Evolutionary conservation across 805 yeast species (phyloP), one percentile per base, ranked within the genome.

Genomic region (Metschnikowia reukaufii): DNA sequence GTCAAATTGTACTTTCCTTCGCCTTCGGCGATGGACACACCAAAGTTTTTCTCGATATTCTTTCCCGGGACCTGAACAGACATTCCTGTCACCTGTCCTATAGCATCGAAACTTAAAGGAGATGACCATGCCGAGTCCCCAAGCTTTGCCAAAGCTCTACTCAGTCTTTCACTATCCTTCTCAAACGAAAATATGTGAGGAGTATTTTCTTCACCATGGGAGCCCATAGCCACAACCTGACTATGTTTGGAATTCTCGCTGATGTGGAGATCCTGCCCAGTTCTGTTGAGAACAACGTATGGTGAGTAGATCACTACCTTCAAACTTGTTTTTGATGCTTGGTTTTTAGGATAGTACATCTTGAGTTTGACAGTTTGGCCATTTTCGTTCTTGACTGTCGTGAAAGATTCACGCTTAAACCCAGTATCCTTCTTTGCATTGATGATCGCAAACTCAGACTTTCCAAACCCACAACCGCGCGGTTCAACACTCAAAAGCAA

Each of bases 151-250:
- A 76, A 59, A 0, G 91, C 95, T 48, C 95, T 73, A 56, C 85
- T 84, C 35, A 74, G 77, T 21, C 82, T 77, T 41, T 80, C 84
- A 9, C 67, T 68, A 29, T 75, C 78, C 12, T 70, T 71, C 19
- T 80, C 84, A 60, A 88, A 92, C 0, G 99, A 92, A 70, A 94
- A 91, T 87, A 94, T 81, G 48, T 78, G 79, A 0, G 97, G 96
- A 4, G 44, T 42, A 10, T 60, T 51, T 6, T 61, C 61, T 16
- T 54, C 61, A 8, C 52, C 52, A 1, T 38, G 44, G 20, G 49
- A 38, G 8, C 41, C 51, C 30, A 51, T 38, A 1, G 34, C 19
- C 4, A 44, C 35, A 6, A 39, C 42, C 18, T 47, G 48, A 1
- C 78, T 62, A 13, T 66, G 63, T 29, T 61, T 69, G 21, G 76